A percentile compares a stretch with the other conserved stretches of the same genome.
Conservation (phyloP, 106 monocot species). For the Dendrobium chrysotoxum region DNA sequence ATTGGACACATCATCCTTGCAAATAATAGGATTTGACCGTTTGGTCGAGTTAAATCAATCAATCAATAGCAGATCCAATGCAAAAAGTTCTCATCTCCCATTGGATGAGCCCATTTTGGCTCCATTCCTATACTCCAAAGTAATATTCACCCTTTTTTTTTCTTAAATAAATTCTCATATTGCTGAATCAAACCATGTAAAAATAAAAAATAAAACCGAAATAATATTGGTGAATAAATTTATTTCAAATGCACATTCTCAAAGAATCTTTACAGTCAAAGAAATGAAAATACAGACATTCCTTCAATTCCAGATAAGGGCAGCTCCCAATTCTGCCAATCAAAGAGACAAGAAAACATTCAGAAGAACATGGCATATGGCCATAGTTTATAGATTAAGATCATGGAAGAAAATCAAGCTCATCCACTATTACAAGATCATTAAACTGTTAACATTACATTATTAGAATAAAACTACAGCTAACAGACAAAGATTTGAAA, state of each 20-base stretch:
- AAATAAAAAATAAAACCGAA: no score
- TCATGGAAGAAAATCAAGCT: neutral
- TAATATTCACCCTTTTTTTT: neutral
- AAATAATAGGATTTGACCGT: no score
- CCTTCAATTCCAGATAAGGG: neutral
- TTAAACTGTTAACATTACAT: neutral
- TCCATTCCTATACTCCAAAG: neutral
- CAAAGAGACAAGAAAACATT: no score
- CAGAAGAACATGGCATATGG: neutral
- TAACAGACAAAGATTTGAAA: neutral
- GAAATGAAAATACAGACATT: neutral
- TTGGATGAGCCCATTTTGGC: neutral
- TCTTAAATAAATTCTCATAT: neutral
- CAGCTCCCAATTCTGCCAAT: neutral
- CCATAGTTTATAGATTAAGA: neutral
- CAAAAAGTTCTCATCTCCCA: neutral
- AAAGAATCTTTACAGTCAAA: neutral
- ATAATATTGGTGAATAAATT: no score
- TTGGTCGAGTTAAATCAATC: neutral
- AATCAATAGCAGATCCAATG: neutral
- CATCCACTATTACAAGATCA: neutral
- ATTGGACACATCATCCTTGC: no score
- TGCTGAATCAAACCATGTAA: neutral
- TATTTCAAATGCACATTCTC: neutral
- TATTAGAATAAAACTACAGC: neutral